Evolutionary conservation across 164 flowering plant species (phyloP).

Genomic region (Houttuynia cordata): DNA sequence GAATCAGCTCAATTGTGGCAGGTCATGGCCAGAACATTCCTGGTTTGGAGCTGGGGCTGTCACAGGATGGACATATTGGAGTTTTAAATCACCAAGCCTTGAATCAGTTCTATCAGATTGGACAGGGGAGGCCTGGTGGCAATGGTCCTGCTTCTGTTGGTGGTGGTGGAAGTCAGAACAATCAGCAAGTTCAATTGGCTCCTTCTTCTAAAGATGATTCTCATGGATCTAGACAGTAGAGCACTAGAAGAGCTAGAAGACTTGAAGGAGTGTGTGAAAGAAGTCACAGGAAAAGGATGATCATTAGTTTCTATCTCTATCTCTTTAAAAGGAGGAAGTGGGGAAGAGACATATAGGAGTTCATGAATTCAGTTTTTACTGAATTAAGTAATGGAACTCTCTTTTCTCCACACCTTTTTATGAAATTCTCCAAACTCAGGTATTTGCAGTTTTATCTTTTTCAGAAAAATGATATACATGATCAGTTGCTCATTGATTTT

Average conservation of each 20-base stretch:
- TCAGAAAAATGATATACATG: no score
- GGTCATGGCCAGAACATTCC: slow-evolving; percentile 30
- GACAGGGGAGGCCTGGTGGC: slow-evolving; percentile 18
- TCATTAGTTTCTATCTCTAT: slow-evolving; percentile 10
- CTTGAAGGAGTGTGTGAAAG: slow-evolving; percentile 7
- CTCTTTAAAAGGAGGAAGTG: slow-evolving; percentile 12
- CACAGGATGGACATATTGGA: slow-evolving; percentile 56
- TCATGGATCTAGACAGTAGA: slow-evolving; percentile 56
- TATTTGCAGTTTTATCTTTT: slow-evolving; percentile 1
- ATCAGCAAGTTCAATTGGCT: slow-evolving; percentile 22
- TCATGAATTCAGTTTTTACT: slow-evolving; percentile 9
- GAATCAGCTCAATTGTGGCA: slow-evolving; percentile 19
- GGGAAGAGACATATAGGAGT: slow-evolving; percentile 10
- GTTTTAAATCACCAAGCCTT: slow-evolving; percentile 39
- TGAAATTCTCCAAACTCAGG: slow-evolving; percentile 20
- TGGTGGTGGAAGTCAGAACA: slow-evolving; percentile 1
- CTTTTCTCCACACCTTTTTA: slow-evolving; percentile 16
- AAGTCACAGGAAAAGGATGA: slow-evolving; percentile 6
- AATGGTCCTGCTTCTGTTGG: slow-evolving; percentile 13
- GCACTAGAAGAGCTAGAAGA: background rate
- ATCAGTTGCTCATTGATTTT: background rate
- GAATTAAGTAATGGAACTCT: slow-evolving; percentile 8
- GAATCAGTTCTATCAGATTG: slow-evolving; percentile 44
- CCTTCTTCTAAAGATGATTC: slow-evolving; percentile 62
- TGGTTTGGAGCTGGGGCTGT: slow-evolving; percentile 63